A percentile compares a stretch with the other conserved stretches of the same genome.
phyloP scores from a whole-genome alignment of 768 basidiomycete species.

The Suillus bovinus region DNA sequence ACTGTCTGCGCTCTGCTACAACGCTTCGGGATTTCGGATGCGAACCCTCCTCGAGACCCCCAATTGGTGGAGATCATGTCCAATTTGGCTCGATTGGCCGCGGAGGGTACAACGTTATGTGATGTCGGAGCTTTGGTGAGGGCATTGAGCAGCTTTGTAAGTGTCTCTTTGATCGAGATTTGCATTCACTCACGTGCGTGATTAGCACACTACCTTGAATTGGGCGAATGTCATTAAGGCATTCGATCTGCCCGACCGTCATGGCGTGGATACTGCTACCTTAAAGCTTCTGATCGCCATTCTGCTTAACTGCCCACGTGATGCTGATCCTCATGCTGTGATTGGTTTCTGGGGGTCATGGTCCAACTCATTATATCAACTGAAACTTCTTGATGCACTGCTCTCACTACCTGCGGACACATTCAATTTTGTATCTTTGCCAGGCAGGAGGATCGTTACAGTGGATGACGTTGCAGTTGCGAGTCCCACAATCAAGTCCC shows the following conservation, averaged over 20 bases:
- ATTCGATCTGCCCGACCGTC: constrained; percentile 83
- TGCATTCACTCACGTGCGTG: constrained; percentile 16
- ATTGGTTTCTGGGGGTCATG: constrained; percentile 85
- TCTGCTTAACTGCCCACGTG: constrained; percentile 78
- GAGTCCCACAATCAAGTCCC: constrained; percentile 88
- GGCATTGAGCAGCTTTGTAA: constrained; percentile 72
- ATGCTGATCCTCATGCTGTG: constrained; percentile 75
- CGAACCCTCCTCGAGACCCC: constrained; percentile 67
- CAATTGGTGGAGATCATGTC: constrained; percentile 74
- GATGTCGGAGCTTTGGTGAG: constrained; percentile 76
- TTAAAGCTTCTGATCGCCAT: constrained; percentile 88
- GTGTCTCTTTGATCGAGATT: constrained; percentile 31
- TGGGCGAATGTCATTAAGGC: constrained; percentile 84
- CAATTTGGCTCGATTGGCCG: constrained; percentile 63
- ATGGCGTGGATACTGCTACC: constrained; percentile 86
- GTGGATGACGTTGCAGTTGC: constrained; percentile 85
- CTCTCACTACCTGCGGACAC: constrained; percentile 88
- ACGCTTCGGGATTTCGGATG: constrained; percentile 75
- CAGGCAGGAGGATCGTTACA: constrained; percentile 80
- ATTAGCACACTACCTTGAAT: constrained; percentile 63
- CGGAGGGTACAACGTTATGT: constrained; percentile 71
- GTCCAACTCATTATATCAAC: constrained; percentile 83
- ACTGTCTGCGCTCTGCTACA: constrained; percentile 66
- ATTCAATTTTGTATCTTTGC: constrained; percentile 89
- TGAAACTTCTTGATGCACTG: constrained; percentile 85